These are phyloP conservation scores for Apiospora pterosperma DNA, from an alignment of 2,329 filamentous ascomycete genomes.

Conservation along the genomic window DNA sequence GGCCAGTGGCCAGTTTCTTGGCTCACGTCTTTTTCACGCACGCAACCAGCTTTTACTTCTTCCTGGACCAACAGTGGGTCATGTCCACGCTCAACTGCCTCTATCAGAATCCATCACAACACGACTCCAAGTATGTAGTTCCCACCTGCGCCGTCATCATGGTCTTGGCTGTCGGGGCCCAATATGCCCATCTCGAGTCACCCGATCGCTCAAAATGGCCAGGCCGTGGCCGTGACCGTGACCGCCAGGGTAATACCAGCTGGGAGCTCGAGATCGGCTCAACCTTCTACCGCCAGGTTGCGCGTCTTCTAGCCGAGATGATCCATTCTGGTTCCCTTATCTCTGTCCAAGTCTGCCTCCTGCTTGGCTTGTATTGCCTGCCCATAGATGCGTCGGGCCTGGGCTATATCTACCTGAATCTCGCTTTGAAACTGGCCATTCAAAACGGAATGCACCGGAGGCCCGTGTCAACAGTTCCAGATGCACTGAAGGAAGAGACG, in stretches of 20 bases:
- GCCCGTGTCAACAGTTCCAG: conserved; percentile 43
- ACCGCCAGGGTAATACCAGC: background rate
- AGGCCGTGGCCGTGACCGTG: background rate
- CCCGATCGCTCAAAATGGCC: conserved; percentile 12
- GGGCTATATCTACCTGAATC: conserved; percentile 53
- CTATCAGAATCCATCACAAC: conserved; percentile 34
- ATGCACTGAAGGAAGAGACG: conserved; percentile 45
- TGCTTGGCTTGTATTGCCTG: conserved; percentile 53
- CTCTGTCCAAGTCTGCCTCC: conserved; percentile 54
- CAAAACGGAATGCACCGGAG: conserved; percentile 59
- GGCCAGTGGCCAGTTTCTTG: conserved; percentile 43
- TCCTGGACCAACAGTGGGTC: conserved; percentile 42
- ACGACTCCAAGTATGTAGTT: conserved; percentile 36
- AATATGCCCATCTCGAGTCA: conserved; percentile 45
- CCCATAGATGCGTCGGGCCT: conserved; percentile 54
- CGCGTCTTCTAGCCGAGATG: conserved; percentile 51
- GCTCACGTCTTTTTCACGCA: conserved; percentile 45
- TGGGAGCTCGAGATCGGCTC: conserved; percentile 52
- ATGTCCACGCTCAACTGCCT: conserved; percentile 35
- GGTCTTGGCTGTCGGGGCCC: conserved; percentile 47
- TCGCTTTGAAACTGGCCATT: conserved; percentile 54
- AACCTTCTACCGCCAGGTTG: conserved; percentile 54
- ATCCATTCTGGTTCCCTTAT: conserved; percentile 54
- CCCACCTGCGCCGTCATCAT: conserved; percentile 43
- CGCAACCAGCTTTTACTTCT: conserved; percentile 46